These are phyloP conservation scores for Mycena belliarum DNA, from an alignment of 768 basidiomycete species.

Conservation along the genomic window DNA sequence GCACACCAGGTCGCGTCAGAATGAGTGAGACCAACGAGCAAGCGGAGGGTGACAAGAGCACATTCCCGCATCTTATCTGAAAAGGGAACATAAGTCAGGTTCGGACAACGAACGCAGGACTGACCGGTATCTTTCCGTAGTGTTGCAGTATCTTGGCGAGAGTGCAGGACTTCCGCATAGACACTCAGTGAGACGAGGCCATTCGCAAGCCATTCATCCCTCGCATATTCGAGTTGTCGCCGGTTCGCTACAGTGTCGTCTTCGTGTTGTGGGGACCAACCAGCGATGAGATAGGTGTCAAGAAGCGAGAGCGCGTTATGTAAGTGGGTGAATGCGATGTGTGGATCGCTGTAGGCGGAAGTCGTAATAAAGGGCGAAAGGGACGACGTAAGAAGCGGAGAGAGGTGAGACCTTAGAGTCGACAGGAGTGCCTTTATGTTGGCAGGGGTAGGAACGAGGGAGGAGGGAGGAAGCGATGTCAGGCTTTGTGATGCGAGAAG, in stretches of 20 bases:
- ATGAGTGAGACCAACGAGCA: constrained; percentile 74
- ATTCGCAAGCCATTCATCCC: constrained; percentile 46
- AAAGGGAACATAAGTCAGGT: neutral
- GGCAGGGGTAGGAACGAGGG: constrained; percentile 31
- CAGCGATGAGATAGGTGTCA: constrained; percentile 62
- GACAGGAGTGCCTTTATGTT: constrained; percentile 17
- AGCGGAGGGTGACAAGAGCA: constrained; percentile 58
- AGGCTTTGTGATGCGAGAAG: constrained; percentile 56
- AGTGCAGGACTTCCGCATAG: constrained; percentile 42
- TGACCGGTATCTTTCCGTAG: constrained; percentile 12
- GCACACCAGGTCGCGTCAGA: constrained; percentile 56
- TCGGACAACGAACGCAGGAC: constrained; percentile 19
- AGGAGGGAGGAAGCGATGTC: constrained; percentile 46
- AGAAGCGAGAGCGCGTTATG: constrained; percentile 60
- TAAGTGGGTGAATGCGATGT: constrained; percentile 43
- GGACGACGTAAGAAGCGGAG: constrained; percentile 31
- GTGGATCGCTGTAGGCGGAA: constrained; percentile 26
- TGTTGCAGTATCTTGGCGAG: constrained; percentile 20
- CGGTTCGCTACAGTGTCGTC: constrained; percentile 13
- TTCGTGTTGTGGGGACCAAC: constrained; percentile 40
- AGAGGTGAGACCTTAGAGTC: constrained; percentile 29
- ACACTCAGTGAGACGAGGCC: constrained; percentile 55
- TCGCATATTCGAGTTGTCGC: constrained; percentile 33
- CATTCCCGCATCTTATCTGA: constrained; percentile 44
- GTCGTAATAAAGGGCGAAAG: constrained; percentile 17